Base-by-base conservation (phyloP, 164 flowering plant species). In the Brasenia schreberi region DNA sequence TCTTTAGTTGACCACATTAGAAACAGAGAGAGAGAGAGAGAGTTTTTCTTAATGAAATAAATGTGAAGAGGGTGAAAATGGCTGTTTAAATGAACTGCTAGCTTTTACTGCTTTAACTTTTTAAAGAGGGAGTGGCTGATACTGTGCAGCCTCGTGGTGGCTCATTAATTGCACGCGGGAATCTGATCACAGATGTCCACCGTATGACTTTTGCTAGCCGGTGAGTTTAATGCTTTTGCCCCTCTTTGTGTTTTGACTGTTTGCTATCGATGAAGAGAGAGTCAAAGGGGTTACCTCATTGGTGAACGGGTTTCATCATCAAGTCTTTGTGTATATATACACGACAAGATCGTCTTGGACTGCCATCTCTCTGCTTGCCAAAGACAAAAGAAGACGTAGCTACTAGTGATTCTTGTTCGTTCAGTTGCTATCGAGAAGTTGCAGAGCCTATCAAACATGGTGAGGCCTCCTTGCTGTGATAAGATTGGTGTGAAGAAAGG, bases 401-500 rank as follows among this genome's bases (percentile, higher is more conserved):
- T 11, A 9, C 44, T 11, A 9, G 49, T 64, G 59, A 61, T 56
- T 45, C 12, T 59, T 63, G 16, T 33, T 33, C 39, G 58, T 5
- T 49, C 7, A 56, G 5, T 16, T 12, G 11, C 5, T 52, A n/a
- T 59, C 65, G 39, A 59, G 66, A 23, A 18, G 44, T 67, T 52
- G 53, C 45, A 62, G 60, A 52, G 59, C 10, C 19, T 19, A 6
- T 59, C 62, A 17, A 62, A 65, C 16, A 92, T 93, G 98, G 98
- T 94, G 18, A 84, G 98, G 64, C 94, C 96, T 69, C 97, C 98
- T 66, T 90, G 96, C 80, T 90, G 97, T 81, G 97, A 90, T 64
- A 88, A 88, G 74, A 67, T 76, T 52, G 96, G 92, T 0, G 86
- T 88, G 67, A 93, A 88, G 88, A 93, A 93, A 80, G 98, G 98